Evolutionary conservation across 139 green algal genomes (phyloP).

Genomic region (Zygnema circumcarinatum): DNA sequence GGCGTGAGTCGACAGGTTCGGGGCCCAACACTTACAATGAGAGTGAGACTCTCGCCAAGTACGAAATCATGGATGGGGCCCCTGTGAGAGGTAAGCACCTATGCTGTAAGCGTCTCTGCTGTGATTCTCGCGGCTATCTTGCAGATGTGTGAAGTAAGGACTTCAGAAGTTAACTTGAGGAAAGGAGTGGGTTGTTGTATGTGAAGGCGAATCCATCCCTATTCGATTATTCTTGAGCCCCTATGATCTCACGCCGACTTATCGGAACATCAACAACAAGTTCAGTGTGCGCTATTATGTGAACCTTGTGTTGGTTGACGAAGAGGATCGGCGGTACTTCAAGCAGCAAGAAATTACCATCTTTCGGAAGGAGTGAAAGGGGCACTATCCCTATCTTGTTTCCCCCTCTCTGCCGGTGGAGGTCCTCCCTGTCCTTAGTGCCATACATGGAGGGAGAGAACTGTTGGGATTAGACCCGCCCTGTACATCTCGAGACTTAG

Average conservation of each 20-base stretch:
- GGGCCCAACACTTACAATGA: slow-evolving; percentile 79
- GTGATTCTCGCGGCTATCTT: no score
- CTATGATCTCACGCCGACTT: slow-evolving; percentile 94
- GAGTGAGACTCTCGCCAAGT: slow-evolving; percentile 96
- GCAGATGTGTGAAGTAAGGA: no score
- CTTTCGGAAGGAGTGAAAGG: slow-evolving; percentile 72
- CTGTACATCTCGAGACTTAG: no score
- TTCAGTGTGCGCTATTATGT: slow-evolving; percentile 97
- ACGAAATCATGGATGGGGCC: slow-evolving; percentile 99
- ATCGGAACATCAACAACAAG: slow-evolving; percentile 93
- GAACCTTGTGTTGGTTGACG: slow-evolving; percentile 98
- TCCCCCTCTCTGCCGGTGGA: no score
- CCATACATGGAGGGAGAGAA: no score
- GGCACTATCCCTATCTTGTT: no score
- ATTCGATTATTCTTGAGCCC: slow-evolving; percentile 88
- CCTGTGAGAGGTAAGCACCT: slow-evolving; percentile 79
- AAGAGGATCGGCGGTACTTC: slow-evolving; percentile 97
- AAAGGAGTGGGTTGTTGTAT: background rate
- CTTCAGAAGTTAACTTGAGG: no score
- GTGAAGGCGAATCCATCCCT: slow-evolving; percentile 62
- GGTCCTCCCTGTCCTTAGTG: no score
- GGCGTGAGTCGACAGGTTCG: slow-evolving; percentile 87
- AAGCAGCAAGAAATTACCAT: slow-evolving; percentile 94
- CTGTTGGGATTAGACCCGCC: no score
- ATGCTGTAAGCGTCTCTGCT: no score